phyloP scores from a whole-genome alignment of 1,284 basidiomycete genomes.

The Inonotus hispidus region DNA sequence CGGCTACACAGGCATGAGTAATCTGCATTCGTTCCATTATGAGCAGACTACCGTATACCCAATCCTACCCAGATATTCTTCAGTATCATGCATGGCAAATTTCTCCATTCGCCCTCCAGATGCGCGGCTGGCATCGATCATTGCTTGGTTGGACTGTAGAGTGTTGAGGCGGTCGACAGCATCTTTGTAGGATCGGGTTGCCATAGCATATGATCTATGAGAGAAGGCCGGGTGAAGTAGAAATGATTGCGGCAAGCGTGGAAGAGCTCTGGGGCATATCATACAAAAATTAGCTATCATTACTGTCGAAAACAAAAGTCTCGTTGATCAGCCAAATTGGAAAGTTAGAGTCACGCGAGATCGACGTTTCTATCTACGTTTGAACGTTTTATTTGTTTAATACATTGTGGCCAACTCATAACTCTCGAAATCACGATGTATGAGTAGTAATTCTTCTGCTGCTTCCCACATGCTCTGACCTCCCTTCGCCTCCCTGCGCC shows the following conservation, averaged over 20 bases:
- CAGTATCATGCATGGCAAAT: slow-evolving; percentile 82
- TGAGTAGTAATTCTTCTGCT: not conserved
- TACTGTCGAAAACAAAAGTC: not conserved
- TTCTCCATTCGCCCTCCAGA: slow-evolving; percentile 67
- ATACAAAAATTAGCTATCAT: slow-evolving; percentile 13
- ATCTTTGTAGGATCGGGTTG: slow-evolving; percentile 64
- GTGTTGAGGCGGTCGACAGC: slow-evolving; percentile 88
- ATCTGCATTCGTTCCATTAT: slow-evolving; percentile 1
- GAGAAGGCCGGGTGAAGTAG: not conserved
- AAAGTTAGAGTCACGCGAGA: not conserved
- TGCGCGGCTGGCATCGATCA: slow-evolving; percentile 79
- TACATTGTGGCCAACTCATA: not conserved
- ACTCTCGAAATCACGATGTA: not conserved
- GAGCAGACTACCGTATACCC: slow-evolving; percentile 66
- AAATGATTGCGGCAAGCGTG: not conserved
- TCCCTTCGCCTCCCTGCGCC: not conserved
- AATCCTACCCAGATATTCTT: slow-evolving; percentile 84
- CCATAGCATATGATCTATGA: slow-evolving; percentile 25
- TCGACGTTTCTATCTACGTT: not conserved
- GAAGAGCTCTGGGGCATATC: slow-evolving; percentile 9
- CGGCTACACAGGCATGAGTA: slow-evolving; percentile 42
- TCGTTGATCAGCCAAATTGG: slow-evolving; percentile 1
- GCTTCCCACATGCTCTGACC: slow-evolving; percentile 4
- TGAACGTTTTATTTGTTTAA: not conserved
- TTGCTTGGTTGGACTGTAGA: slow-evolving; percentile 91